phyloP scores from a whole-genome alignment of 768 basidiomycete species.

The Suillus weaverae region DNA sequence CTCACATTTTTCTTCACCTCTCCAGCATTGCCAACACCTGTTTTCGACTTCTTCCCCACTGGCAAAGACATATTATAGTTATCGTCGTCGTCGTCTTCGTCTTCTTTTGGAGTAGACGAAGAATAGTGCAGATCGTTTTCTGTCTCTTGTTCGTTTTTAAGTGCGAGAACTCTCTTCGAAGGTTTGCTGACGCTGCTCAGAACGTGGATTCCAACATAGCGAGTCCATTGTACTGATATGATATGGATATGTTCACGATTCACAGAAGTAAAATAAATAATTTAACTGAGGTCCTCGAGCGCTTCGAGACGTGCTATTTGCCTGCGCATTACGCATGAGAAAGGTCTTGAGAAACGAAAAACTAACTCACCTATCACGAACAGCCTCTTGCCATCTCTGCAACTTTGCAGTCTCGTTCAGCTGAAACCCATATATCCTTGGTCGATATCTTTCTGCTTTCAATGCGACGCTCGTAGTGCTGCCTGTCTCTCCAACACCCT shows the following conservation, averaged over 20 bases:
- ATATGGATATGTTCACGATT: neutral
- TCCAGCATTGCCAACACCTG: conserved; percentile 88
- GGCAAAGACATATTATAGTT: conserved; percentile 41
- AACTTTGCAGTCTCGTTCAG: conserved; percentile 91
- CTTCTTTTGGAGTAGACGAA: conserved; percentile 27
- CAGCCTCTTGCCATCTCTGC: conserved; percentile 94
- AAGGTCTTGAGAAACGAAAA: neutral
- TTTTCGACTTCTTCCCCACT: conserved; percentile 63
- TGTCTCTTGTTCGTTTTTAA: conserved; percentile 39
- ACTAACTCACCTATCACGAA: conserved; percentile 68
- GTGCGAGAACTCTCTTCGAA: conserved; percentile 27
- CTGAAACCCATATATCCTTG: conserved; percentile 96
- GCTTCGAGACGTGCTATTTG: conserved; percentile 54
- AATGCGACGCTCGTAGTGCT: conserved; percentile 82
- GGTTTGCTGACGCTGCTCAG: conserved; percentile 46
- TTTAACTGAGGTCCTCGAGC: conserved; percentile 33
- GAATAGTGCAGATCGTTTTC: conserved; percentile 33
- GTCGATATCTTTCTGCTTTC: conserved; percentile 90
- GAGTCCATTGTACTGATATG: conserved; percentile 59
- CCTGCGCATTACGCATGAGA: conserved; percentile 25
- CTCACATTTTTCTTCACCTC: conserved; percentile 82
- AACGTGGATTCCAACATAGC: conserved; percentile 80
- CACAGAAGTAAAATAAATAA: neutral
- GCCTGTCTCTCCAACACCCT: conserved; percentile 62
- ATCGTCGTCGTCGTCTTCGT: conserved; percentile 57